Evolutionary conservation across 148 eudicot species (phyloP), one percentile per base, ranked within the genome.

Genomic region (Fallopia convolvulus): DNA sequence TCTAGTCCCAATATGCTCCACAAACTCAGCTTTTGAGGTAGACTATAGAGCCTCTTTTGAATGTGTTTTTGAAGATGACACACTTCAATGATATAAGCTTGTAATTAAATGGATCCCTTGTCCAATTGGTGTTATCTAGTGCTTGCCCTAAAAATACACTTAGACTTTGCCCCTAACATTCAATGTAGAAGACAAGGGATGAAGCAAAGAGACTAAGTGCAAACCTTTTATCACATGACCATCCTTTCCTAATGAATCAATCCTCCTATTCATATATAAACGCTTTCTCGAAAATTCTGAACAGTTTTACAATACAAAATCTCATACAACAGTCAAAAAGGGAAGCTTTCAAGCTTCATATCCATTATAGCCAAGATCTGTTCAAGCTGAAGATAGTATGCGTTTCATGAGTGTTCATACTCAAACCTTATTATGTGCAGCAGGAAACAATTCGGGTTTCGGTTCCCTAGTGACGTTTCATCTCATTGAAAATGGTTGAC

Each of bases 401-500:
- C 30, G 70, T 61, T 61, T 61, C 70, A 61, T 17, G 70, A 55
- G 70, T 61, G 70, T 61, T 63, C 39, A 2, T 36, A 18, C 72
- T 68, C 44, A 44, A 44, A 39, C 46, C 72, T 68, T 68, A 68
- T 68, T 63, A 15, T 68, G 72, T 68, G 72, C 72, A 68, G 46
- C 41, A 32, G 12, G 70, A 39, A 68, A 36, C 8, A 68, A 68
- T 13, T 17, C 6, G 18, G 46, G 39, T 68, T 33, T 15, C 42
- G 20, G 44, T 12, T 68, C 46, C 20, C 84, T 80, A 89, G 76
- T 93, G 97, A 80, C 93, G 89, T 86, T 78, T 86, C 93, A 93
- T 90, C 83, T 91, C 93, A 66, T 80, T 88, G 90, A 95, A 86
- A 58, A 91, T 91, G 65, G 80, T 93, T 12, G 88, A 65, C 80